phyloP scores from a whole-genome alignment of 805 yeast genomes.

The Candida maesae region DNA sequence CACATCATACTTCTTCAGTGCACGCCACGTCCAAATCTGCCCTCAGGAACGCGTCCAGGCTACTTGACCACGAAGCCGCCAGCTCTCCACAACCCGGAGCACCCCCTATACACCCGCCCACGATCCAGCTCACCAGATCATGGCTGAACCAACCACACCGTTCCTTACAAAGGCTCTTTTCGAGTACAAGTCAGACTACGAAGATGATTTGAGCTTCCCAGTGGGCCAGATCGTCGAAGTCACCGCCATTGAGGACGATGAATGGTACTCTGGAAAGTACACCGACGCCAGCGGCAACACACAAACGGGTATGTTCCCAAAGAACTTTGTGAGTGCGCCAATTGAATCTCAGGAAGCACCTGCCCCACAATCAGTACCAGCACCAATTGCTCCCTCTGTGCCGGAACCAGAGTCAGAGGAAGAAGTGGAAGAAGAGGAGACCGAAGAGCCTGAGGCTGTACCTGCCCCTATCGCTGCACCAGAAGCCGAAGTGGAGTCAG shows the following conservation, averaged over 20 bases:
- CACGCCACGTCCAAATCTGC: too few relatives aligned
- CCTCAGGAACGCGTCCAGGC: too few relatives aligned
- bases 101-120: neutral
- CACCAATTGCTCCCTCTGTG: neutral
- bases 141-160: conserved; percentile 35
- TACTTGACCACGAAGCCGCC: too few relatives aligned
- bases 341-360: conserved; percentile 7
- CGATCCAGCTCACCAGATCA: neutral
- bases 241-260: conserved; percentile 79
- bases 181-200: conserved; percentile 66
- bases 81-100: too few relatives aligned
- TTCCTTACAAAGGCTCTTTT: conserved; percentile 66
- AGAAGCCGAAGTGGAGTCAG: conserved; percentile 1
- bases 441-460: too few relatives aligned
- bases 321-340: conserved; percentile 58
- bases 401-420: neutral
- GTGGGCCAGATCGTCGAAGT: conserved; percentile 72
- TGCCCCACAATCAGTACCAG: neutral
- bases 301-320: conserved; percentile 80
- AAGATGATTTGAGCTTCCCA: conserved; percentile 75
- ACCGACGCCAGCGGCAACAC: conserved; percentile 37
- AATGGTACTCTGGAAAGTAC: conserved; percentile 81
- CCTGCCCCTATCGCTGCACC: too few relatives aligned
- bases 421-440: neutral
- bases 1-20: too few relatives aligned